These are phyloP conservation scores for Neotropicomus parvogracilis DNA, from an alignment of 1,284 basidiomycete genomes.

Conservation along the genomic window DNA sequence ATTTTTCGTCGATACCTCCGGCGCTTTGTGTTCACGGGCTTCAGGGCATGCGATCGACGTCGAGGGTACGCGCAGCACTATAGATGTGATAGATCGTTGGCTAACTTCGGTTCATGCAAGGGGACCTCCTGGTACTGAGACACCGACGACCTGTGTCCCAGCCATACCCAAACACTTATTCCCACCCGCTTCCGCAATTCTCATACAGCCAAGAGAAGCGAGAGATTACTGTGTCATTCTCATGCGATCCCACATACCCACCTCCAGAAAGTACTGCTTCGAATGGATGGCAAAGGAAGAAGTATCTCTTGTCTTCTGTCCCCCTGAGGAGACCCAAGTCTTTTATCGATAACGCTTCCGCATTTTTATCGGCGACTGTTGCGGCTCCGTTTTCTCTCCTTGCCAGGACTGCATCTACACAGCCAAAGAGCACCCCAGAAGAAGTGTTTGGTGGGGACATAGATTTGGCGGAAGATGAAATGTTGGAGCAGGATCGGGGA, in stretches of 20 bases:
- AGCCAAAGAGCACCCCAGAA: constrained; percentile 50
- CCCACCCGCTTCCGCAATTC: constrained; percentile 73
- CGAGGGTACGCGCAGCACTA: constrained; percentile 49
- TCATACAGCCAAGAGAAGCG: constrained; percentile 51
- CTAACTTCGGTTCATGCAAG: constrained; percentile 34
- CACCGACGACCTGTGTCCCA: constrained; percentile 69
- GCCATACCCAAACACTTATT: constrained; percentile 71
- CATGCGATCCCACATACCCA: constrained; percentile 60
- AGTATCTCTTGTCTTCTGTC: constrained; percentile 60
- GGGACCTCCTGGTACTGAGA: constrained; percentile 60
- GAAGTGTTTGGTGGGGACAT: constrained; percentile 63
- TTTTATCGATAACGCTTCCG: constrained; percentile 65
- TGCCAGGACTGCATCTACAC: constrained; percentile 31
- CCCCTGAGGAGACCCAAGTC: constrained; percentile 63
- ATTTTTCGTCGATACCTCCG: constrained; percentile 74
- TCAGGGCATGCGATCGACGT: constrained; percentile 80
- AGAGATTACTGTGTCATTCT: constrained; percentile 59
- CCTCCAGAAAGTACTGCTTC: constrained; percentile 32
- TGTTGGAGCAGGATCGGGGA: constrained; percentile 69
- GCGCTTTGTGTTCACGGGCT: constrained; percentile 67
- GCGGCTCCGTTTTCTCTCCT: constrained; percentile 49
- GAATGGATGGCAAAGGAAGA: constrained; percentile 53
- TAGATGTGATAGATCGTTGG: constrained; percentile 2
- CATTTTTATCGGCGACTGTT: constrained; percentile 56
- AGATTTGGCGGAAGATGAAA: constrained; percentile 70